Evolutionary conservation across 768 basidiomycete genomes (phyloP), one percentile per base, ranked within the genome.

Genomic region (Lentinula aciculospora): DNA sequence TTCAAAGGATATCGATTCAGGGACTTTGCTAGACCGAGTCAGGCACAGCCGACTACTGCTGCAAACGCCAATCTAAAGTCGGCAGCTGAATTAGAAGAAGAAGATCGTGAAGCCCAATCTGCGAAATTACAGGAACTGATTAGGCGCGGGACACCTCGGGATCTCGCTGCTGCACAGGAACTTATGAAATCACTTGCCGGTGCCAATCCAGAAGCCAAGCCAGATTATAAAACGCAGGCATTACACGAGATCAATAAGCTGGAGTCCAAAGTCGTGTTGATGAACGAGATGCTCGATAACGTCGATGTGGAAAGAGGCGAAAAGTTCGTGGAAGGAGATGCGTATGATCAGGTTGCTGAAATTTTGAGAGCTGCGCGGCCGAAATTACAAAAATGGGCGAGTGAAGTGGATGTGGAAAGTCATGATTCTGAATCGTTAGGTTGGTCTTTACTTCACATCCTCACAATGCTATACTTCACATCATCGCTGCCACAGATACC

Each of bases 61-160:
- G 21, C 71, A 32, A 69, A 75, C 31, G 72, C 79, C 91, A 92
- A 88, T 62, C 76, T 99, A 28, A 98, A 98, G 76, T 87, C 92
- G 0, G 95, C 97, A 0, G 93, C 95, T 57, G 96, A 99, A 70
- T 82, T 99, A 2, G 97, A 99, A 67, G 87, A 85, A 59, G 97
- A 98, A 68, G 97, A 99, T 68, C 81, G 97, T 12, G 87, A 86
- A 59, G 97, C 96, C 0, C 96, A 99, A 68, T 87, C 88, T 0
- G 97, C 97, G 0, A 98, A 99, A 76, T 79, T 99, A n/a, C 97
- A 99, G 72, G 97, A 99, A 69, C 83, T 98, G 37, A 98, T 99
- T 58, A 84, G 97, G 46, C 78, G 97, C 56, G 97, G 96, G 13
- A 96, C 96, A 19, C 97, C 97, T 0, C 84, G 93, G 62, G 97